Conservation (phyloP, 1,284 basidiomycete genomes). For the Fomitopsis betulina region DNA sequence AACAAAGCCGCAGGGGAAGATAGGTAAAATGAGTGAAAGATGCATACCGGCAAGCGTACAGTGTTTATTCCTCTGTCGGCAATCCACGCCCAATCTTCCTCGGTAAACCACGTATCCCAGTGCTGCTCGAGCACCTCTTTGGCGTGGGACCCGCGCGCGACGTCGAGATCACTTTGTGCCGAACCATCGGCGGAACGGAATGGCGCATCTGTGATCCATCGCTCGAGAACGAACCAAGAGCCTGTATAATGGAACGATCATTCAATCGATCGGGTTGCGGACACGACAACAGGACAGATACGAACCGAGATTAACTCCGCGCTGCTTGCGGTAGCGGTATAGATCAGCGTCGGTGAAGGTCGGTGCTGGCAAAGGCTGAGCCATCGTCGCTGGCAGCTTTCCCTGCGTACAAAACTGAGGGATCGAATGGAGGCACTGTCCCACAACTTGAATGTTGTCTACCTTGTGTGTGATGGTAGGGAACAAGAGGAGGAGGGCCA, state of each 20-base stretch:
- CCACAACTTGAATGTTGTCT: constrained; percentile 8
- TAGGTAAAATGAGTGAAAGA: background rate
- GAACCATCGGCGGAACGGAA: constrained; percentile 50
- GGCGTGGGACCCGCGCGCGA: constrained; percentile 60
- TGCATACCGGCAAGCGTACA: constrained; percentile 75
- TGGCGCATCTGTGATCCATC: constrained; percentile 63
- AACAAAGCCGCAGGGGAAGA: background rate
- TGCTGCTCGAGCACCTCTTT: constrained; percentile 67
- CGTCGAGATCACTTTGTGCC: constrained; percentile 72
- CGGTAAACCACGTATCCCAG: constrained; percentile 78
- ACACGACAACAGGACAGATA: background rate
- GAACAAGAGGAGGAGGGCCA: background rate
- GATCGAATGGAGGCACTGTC: constrained; percentile 4
- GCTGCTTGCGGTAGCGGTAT: constrained; percentile 71
- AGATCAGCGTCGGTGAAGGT: constrained; percentile 32
- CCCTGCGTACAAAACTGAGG: background rate
- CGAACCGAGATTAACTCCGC: constrained; percentile 78
- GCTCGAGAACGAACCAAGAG: constrained; percentile 76
- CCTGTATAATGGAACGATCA: constrained; percentile 33
- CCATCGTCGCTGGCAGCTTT: background rate
- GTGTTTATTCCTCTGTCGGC: constrained; percentile 74
- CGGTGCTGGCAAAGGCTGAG: background rate
- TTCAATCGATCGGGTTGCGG: background rate
- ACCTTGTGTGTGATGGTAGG: constrained; percentile 14
- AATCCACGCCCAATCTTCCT: constrained; percentile 74